Conservation (phyloP, 2,329 filamentous ascomycete species). For the Purpureocillium lavendulum region DNA sequence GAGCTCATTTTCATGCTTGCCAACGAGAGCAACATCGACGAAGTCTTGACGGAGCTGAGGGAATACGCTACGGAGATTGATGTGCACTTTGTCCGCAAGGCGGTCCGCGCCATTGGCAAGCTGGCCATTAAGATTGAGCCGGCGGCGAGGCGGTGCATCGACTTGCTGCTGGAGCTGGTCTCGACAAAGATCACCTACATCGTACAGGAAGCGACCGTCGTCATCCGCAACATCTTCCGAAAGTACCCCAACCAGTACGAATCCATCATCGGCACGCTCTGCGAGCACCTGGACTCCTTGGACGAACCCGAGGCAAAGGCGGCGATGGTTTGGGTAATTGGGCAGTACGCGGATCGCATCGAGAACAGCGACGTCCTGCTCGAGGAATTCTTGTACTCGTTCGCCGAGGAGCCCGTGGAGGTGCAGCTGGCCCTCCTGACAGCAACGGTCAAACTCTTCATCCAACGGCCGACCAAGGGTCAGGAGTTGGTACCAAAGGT, state of each 20-base stretch:
- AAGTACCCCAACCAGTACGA: conserved; percentile 99
- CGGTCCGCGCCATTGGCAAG: conserved; percentile 94
- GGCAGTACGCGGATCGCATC: conserved; percentile 93
- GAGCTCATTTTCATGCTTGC: conserved; percentile 99
- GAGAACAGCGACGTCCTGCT: conserved; percentile 92
- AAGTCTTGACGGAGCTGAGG: conserved; percentile 86
- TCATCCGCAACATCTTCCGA: conserved; percentile 97
- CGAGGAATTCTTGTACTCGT: conserved; percentile 91
- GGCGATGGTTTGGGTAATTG: conserved; percentile 99
- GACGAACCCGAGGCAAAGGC: conserved; percentile 98
- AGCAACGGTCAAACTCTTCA: conserved; percentile 95
- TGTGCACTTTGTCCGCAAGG: conserved; percentile 96
- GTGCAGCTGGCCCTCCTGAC: conserved; percentile 92
- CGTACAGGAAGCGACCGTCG: conserved; percentile 95
- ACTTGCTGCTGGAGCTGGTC: conserved; percentile 83
- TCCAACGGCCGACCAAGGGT: conserved; percentile 89
- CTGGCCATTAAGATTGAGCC: conserved; percentile 98
- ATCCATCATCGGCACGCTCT: conserved; percentile 90
- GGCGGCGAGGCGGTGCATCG: conserved; percentile 83
- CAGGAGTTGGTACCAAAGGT: conserved; percentile 91
- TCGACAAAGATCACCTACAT: conserved; percentile 99
- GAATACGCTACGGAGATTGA: conserved; percentile 99
- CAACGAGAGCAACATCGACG: conserved; percentile 88
- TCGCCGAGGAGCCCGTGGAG: conserved; percentile 89
- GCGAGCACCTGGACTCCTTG: conserved; percentile 90